Conservation (phyloP, 23 red algal species). For the Pyropia yezoensis region DNA sequence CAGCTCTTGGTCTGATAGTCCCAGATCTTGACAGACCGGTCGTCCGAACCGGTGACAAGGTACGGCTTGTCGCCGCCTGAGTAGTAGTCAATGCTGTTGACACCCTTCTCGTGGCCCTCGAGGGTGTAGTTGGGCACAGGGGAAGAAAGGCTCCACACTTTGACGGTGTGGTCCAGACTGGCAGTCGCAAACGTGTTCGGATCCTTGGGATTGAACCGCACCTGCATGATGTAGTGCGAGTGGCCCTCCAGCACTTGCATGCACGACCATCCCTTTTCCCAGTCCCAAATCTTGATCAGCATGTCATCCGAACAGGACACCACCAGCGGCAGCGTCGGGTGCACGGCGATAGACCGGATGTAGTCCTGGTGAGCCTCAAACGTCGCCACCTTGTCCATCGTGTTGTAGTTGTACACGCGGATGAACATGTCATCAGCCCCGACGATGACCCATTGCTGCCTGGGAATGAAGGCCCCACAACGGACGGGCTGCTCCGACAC, state of each 20-base stretch:
- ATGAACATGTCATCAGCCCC: constrained; percentile 91
- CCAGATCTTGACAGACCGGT: constrained; percentile 80
- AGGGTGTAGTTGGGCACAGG: constrained; percentile 91
- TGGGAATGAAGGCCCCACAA: constrained; percentile 65
- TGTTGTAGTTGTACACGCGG: constrained; percentile 98
- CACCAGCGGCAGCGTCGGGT: constrained; percentile 83
- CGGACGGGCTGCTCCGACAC: constrained; percentile 95
- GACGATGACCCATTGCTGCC: constrained; percentile 95
- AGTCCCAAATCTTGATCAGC: constrained; percentile 98
- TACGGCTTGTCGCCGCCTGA: constrained; percentile 87
- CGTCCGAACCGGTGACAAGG: constrained; percentile 78
- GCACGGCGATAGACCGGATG: constrained; percentile 79
- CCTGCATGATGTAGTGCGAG: constrained; percentile 98
- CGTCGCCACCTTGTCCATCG: constrained; percentile 91
- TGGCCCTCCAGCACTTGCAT: constrained; percentile 92
- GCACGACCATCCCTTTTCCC: constrained; percentile 92
- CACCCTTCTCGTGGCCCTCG: constrained; percentile 96
- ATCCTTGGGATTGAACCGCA: constrained; percentile 98
- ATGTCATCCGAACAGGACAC: constrained; percentile 95
- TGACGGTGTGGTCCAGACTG: constrained; percentile 91
- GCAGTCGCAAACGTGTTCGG: constrained; percentile 96
- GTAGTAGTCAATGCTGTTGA: constrained; percentile 99
- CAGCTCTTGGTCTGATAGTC: constrained; percentile 94
- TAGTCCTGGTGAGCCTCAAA: constrained; percentile 97
- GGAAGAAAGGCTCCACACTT: constrained; percentile 85